Base-by-base conservation (phyloP, 768 basidiomycete genomes). In the Trametes villosa region DNA sequence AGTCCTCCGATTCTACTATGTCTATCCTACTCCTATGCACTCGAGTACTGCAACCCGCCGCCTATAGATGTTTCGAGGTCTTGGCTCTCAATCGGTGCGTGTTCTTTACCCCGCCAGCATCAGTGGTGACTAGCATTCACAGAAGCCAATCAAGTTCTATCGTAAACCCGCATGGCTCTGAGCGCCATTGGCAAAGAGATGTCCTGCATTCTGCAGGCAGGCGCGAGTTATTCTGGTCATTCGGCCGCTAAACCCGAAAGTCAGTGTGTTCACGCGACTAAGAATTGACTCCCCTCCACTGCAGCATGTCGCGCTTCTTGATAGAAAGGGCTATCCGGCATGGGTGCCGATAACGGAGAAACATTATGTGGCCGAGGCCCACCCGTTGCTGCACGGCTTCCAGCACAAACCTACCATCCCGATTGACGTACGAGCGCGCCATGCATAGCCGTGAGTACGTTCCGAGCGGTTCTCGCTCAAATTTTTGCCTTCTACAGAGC, bases 181-280 rank as follows among this genome's bases (percentile, higher is more conserved):
- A n/a, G n/a, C n/a, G n/a, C n/a, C n/a, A n/a, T n/a, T n/a, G n/a
- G n/a, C n/a, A n/a, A n/a, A n/a, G n/a, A n/a, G n/a, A n/a, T n/a
- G n/a, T n/a, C n/a, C n/a, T n/a, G n/a, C n/a, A n/a, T n/a, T n/a
- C n/a, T n/a, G n/a, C n/a, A n/a, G n/a, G n/a, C n/a, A n/a, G n/a
- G n/a, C 18, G 22, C 4, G 11, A 22, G 56, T 47, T 57, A 57
- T 57, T 57, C 56, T 57, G 31, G 29, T 31, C 8, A 36, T 17
- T 57, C 56, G 56, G 56, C 56, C 56, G 56, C n/a, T 8, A 50
- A 20, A 38, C 30, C 56, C 56, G 56, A 57, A 57, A n/a, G 38
- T 11, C 20, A 38, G 56, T 49, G 48, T 12, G 56, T 41, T 17
- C 56, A 49, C 56, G 54, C 17, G 54, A n/a, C 46, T 48, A 38